Evolutionary conservation across 371 early-diverging fungal species (phyloP), one percentile per base, ranked within the genome.

Genomic region (Rhizopus stolonifer): DNA sequence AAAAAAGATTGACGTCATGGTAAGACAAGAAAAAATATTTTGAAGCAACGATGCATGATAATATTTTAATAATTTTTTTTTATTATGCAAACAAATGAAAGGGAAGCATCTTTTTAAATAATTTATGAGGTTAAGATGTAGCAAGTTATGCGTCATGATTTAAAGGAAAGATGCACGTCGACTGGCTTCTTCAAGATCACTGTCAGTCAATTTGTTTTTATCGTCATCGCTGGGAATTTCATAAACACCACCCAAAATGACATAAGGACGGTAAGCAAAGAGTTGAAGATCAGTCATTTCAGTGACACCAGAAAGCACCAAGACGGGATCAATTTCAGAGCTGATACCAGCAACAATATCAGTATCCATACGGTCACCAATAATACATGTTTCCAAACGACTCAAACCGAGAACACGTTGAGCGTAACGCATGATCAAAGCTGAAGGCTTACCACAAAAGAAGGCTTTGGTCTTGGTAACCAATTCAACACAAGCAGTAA

Each of bases 341-440:
- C 63, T 73, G 49, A 79, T 74, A 64, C 82, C 82, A 51, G 77
- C 82, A 23, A 74, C 71, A 62, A 79, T 68, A 58, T 86, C 86
- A 29, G 84, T 86, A 64, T 86, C 84, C 82, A 86, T 83, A 48
- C 86, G 79, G 58, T 86, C 84, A 60, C 86, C 86, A 61, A 86
- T 76, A 47, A 86, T 84, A 65, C 84, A 83, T 1, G 83, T 84
- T 42, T 83, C 84, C 46, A 73, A 52, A 59, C 84, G 82, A 52
- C 56, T 60, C 40, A 77, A 61, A 23, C 81, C 83, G 32, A 86
- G 71, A 15, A 79, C 81, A 54, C 75, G 69, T 47, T 78, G 78
- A 19, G 83, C 86, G 61, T 77, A 84, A 54, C 83, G 70, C 83
- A 86, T 82, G 69, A 86, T 86, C 65, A 86, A 67, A 42, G 77